Percentiles rank a stretch among this genome's conserved stretches.
Conservation (phyloP, 306 rosid genomes). For the Carpinus viminea region DNA sequence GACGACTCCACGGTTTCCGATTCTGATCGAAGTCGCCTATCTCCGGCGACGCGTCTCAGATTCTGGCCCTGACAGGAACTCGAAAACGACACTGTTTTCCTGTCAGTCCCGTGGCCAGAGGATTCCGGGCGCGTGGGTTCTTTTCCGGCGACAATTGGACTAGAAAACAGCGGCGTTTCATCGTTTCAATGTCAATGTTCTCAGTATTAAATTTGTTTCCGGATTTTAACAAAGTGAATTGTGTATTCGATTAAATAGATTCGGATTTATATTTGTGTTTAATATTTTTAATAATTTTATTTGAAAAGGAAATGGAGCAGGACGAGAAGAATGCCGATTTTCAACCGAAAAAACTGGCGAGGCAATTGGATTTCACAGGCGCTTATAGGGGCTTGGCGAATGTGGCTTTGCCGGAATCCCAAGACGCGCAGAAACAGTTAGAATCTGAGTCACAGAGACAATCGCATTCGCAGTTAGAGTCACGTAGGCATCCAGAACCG, state of each 20-base stretch:
- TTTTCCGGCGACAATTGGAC: constrained; percentile 11
- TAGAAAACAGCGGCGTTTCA: constrained; percentile 14
- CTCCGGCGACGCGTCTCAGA: neutral
- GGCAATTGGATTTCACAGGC: constrained; percentile 67
- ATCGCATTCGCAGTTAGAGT: neutral
- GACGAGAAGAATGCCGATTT: constrained; percentile 43
- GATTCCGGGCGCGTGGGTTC: neutral
- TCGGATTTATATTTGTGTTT: neutral
- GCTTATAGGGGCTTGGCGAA: constrained; percentile 16
- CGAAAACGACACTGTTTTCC: neutral
- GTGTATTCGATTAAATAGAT: neutral
- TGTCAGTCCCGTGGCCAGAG: neutral
- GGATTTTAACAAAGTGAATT: constrained; percentile 10
- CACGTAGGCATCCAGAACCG: neutral
- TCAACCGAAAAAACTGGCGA: constrained; percentile 46
- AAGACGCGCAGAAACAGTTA: constrained; percentile 16
- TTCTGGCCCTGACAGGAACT: constrained; percentile 6
- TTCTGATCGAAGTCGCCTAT: neutral
- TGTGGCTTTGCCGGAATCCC: constrained; percentile 18
- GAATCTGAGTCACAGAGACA: constrained; percentile 15
- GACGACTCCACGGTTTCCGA: neutral
- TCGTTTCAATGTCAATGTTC: neutral
- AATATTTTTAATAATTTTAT: neutral
- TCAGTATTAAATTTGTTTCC: neutral
- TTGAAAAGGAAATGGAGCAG: constrained; percentile 51